phyloP scores from a whole-genome alignment of 176 grass and related monocot genomes.

The Eragrostis nindensis region DNA sequence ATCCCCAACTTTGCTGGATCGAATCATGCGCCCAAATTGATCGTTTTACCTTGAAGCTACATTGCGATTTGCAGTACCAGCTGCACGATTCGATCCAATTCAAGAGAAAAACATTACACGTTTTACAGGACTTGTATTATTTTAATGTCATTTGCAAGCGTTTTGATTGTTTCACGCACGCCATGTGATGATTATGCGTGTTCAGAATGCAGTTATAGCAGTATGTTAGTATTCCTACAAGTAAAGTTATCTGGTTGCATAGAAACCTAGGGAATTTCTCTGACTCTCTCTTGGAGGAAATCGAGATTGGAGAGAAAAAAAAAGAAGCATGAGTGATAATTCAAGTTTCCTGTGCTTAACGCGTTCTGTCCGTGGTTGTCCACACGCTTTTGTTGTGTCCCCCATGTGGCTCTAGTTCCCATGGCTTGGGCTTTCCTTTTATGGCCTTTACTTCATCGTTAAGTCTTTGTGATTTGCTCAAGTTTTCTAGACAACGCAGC shows the following conservation, averaged over 20 bases:
- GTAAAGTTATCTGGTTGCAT: slow-evolving; percentile 26
- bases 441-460: slow-evolving; percentile 13
- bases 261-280: slow-evolving; percentile 27
- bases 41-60: background rate
- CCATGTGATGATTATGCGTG: background rate
- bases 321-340: background rate
- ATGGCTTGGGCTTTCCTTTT: background rate
- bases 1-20: background rate
- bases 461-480: slow-evolving; percentile 3
- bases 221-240: slow-evolving; percentile 36
- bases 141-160: background rate
- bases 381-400: background rate
- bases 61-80: background rate
- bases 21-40: background rate
- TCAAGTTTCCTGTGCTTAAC: slow-evolving; percentile 29
- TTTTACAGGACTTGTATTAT: background rate
- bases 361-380: background rate
- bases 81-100: background rate
- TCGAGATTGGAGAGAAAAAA: too few relatives aligned
- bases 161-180: background rate
- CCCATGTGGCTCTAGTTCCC: background rate
- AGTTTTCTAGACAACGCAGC: background rate
- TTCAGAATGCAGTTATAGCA: background rate
- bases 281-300: slow-evolving; percentile 25
- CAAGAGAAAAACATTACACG: background rate